phyloP scores from a whole-genome alignment of 805 yeast species.

The Candida argentea region DNA sequence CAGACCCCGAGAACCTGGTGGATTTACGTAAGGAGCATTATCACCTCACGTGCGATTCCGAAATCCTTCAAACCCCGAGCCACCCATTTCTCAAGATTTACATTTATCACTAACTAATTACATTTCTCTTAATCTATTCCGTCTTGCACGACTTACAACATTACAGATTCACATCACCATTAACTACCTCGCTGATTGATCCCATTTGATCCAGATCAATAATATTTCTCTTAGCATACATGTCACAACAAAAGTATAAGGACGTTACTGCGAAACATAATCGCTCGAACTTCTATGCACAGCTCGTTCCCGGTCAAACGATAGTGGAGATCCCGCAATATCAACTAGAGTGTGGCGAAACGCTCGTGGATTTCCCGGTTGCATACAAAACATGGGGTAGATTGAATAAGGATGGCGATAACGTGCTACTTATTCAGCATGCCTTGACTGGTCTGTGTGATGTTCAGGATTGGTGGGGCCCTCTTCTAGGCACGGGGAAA shows the following conservation, averaged over 20 bases:
- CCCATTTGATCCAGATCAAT: too few relatives aligned
- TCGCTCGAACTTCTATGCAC: conserved; percentile 53
- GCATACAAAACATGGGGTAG: conserved; percentile 97
- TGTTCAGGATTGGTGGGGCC: conserved; percentile 99
- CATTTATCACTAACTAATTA: too few relatives aligned
- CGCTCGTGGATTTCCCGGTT: conserved; percentile 64
- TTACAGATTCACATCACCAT: too few relatives aligned
- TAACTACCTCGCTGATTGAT: too few relatives aligned
- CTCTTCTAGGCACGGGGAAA: conserved; percentile 70
- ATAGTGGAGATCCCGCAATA: conserved; percentile 69
- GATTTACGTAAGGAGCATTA: too few relatives aligned
- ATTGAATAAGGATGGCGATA: conserved; percentile 57
- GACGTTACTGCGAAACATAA: conserved; percentile 37
- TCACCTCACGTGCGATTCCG: too few relatives aligned
- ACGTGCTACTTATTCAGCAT: conserved; percentile 87
- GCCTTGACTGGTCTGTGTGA: conserved; percentile 95
- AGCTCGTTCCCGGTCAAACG: conserved; percentile 65
- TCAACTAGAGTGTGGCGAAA: conserved; percentile 74
- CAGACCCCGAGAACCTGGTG: too few relatives aligned
- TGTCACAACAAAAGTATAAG: conserved; percentile 23
- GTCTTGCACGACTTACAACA: too few relatives aligned
- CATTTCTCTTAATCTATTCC: too few relatives aligned
- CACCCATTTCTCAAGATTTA: too few relatives aligned
- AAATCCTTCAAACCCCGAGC: too few relatives aligned
- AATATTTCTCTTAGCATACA: too few relatives aligned